Evolutionary conservation across 2,329 filamentous ascomycete genomes (phyloP).

Genomic region (Arthrobotrys sphaeroides): DNA sequence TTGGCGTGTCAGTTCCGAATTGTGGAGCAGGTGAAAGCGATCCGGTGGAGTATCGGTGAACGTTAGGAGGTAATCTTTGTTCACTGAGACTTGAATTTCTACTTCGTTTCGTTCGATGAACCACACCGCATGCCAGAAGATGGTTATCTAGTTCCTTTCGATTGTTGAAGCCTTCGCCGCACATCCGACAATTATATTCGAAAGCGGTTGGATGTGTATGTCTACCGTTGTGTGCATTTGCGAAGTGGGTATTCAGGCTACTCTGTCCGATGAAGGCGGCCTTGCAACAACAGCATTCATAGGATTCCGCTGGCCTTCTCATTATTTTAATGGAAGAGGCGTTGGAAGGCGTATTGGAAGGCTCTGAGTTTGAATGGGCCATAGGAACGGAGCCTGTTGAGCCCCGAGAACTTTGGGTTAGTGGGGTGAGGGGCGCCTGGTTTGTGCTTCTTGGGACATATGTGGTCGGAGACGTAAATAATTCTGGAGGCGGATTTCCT

Average conservation of each 20-base stretch:
- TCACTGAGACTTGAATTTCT: conserved; percentile 13
- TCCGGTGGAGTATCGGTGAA: conserved; percentile 31
- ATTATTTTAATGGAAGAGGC: neutral
- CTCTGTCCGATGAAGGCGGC: conserved; percentile 3
- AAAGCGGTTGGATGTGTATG: conserved; percentile 24
- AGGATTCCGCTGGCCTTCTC: neutral
- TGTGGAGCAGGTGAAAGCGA: conserved; percentile 31
- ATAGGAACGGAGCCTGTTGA: neutral
- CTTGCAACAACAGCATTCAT: conserved; percentile 42
- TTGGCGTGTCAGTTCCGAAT: neutral
- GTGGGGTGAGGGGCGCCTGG: neutral
- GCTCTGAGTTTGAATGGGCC: conserved; percentile 20
- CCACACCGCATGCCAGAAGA: conserved; percentile 39
- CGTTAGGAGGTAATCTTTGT: conserved; percentile 3
- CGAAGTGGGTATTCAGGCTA: conserved; percentile 25
- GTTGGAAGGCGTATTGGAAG: neutral
- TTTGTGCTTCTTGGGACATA: neutral
- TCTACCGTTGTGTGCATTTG: conserved; percentile 19
- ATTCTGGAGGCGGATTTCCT: neutral
- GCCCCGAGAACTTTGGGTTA: neutral
- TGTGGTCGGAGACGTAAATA: conserved; percentile 12
- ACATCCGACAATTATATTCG: conserved; percentile 1
- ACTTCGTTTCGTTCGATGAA: neutral
- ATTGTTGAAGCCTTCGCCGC: conserved; percentile 29
- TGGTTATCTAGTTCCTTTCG: conserved; percentile 24